Evolutionary conservation across 352 stramenopile species (phyloP), one percentile per base, ranked within the genome.

Genomic region (Phytophthora multivora): DNA sequence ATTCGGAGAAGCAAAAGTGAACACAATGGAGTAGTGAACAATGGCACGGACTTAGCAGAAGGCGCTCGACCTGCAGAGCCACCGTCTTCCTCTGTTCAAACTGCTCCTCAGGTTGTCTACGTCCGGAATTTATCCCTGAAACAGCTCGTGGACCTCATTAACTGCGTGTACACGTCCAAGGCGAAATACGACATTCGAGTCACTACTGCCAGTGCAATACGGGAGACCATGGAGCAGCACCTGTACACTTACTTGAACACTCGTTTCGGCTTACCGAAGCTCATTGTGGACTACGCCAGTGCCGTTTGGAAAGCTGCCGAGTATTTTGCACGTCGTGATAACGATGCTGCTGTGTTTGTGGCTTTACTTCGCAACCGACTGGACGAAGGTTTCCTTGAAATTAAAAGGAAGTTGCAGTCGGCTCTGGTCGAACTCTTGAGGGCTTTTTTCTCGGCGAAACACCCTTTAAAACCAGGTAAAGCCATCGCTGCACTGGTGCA

Each of bases 161-260:
- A 90, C 25, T 85, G 76, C 41, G 87, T 96, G 46, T 75, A 88
- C 23, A 51, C 69, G 12, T 93, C 83, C 16, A 96, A 96, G 47
- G 46, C 28, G 18, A 93, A 90, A 52, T 85, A 80, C 31, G 85
- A 96, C 46, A 65, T 60, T 0, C 80, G 79, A n/a, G 67, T 57
- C 8, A 62, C 54, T 5, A 71, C 71, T 5, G 59, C 68, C 26
- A 61, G 79, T 1, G 74, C 89, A 0, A 75, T 87, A 13, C 74
- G 80, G 3, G 88, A 96, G 46, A 96, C 87, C 4, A 85, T 95
- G 57, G 87, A 96, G 80, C 88, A 96, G 69, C 88, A 96, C 59
- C 75, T 96, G 75, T 96, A 96, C 73, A 89, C 88, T 47, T 96
- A 91, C 46, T 60, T 96, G 43, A 93, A 92, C 55, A 87, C 93